These are phyloP conservation scores for Penicillium arizonense DNA, from an alignment of 495 filamentous ascomycete species.

Conservation along the genomic window DNA sequence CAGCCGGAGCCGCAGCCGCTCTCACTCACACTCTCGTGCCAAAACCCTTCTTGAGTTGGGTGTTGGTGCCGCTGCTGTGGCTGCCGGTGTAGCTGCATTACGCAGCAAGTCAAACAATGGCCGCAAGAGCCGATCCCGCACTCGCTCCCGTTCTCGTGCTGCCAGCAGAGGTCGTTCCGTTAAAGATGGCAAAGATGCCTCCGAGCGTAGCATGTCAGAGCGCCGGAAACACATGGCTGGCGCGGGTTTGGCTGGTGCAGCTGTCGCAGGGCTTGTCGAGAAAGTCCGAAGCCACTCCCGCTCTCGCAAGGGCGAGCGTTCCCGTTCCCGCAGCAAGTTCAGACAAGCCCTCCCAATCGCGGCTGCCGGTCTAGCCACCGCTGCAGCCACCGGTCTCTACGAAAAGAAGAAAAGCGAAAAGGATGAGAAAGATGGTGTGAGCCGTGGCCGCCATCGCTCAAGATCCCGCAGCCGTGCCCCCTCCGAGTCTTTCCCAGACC, in stretches of 20 bases:
- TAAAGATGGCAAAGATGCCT: slow-evolving; percentile 31
- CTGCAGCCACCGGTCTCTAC: slow-evolving; percentile 77
- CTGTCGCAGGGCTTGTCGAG: slow-evolving; percentile 72
- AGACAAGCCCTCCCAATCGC: slow-evolving; percentile 63
- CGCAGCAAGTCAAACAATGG: slow-evolving; percentile 66
- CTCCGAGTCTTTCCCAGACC: slow-evolving; percentile 54
- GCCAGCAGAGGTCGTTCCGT: slow-evolving; percentile 40
- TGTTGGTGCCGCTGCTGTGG: slow-evolving; percentile 78
- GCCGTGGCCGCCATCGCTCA: slow-evolving; percentile 51
- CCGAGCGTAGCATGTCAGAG: slow-evolving; percentile 54
- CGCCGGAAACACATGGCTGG: slow-evolving; percentile 70
- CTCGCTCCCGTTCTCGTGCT: slow-evolving; percentile 48
- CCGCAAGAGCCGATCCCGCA: slow-evolving; percentile 67
- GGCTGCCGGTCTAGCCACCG: slow-evolving; percentile 74
- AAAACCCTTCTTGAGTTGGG: slow-evolving; percentile 69
- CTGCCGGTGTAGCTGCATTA: slow-evolving; percentile 73
- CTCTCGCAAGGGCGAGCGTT: slow-evolving; percentile 47
- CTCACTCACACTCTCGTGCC: slow-evolving; percentile 54
- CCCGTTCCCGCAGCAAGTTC: slow-evolving; percentile 59
- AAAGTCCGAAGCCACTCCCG: slow-evolving; percentile 71
- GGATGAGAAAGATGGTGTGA: slow-evolving; percentile 46
- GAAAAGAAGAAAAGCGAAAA: slow-evolving; percentile 73
- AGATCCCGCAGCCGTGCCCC: slow-evolving; percentile 55
- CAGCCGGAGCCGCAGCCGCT: slow-evolving; percentile 49
- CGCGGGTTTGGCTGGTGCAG: slow-evolving; percentile 75